Evolutionary conservation across 2,329 filamentous ascomycete genomes (phyloP).

Genomic region (Canariomyces notabilis): DNA sequence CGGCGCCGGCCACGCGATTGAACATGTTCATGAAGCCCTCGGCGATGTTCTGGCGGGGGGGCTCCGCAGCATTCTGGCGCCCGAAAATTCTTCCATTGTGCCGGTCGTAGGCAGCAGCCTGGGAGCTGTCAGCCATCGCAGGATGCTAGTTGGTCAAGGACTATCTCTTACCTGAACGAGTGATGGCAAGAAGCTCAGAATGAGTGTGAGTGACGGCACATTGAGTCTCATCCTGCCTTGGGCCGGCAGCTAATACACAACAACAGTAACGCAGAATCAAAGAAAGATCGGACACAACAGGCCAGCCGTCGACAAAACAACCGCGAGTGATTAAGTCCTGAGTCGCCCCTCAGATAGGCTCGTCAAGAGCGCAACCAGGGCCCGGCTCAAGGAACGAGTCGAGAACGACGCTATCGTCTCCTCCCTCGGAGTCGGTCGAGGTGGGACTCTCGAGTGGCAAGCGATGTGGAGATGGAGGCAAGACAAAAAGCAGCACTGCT

Average conservation of each 20-base stretch:
- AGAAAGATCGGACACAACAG: slow-evolving; percentile 22
- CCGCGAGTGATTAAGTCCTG: slow-evolving; percentile 27
- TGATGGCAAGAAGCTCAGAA: slow-evolving; percentile 26
- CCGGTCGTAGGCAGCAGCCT: slow-evolving; percentile 26
- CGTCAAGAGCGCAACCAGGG: too few relatives aligned
- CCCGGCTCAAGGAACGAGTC: too few relatives aligned
- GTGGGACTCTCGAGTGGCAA: slow-evolving; percentile 1
- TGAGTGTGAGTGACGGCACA: slow-evolving; percentile 20
- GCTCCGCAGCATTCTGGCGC: slow-evolving; percentile 4
- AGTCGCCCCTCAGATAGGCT: too few relatives aligned
- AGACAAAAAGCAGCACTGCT: slow-evolving; percentile 14
- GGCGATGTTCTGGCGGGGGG: slow-evolving; percentile 18
- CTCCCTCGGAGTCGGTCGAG: neutral
- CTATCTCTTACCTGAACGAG: slow-evolving; percentile 26
- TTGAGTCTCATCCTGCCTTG: slow-evolving; percentile 26
- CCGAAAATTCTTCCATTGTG: slow-evolving; percentile 12
- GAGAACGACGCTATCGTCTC: neutral
- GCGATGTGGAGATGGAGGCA: slow-evolving; percentile 2
- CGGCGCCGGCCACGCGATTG: slow-evolving; percentile 9
- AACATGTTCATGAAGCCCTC: slow-evolving; percentile 22
- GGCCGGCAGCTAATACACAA: slow-evolving; percentile 2
- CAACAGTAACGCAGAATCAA: slow-evolving; percentile 7
- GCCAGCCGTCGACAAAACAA: slow-evolving; percentile 26
- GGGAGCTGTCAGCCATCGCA: slow-evolving; percentile 11
- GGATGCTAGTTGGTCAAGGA: neutral